A percentile compares a stretch with the other conserved stretches of the same genome.
These are phyloP conservation scores for Gorgonomyces haynaldii DNA, from an alignment of 192 early-diverging fungal species.

Conservation along the genomic window DNA sequence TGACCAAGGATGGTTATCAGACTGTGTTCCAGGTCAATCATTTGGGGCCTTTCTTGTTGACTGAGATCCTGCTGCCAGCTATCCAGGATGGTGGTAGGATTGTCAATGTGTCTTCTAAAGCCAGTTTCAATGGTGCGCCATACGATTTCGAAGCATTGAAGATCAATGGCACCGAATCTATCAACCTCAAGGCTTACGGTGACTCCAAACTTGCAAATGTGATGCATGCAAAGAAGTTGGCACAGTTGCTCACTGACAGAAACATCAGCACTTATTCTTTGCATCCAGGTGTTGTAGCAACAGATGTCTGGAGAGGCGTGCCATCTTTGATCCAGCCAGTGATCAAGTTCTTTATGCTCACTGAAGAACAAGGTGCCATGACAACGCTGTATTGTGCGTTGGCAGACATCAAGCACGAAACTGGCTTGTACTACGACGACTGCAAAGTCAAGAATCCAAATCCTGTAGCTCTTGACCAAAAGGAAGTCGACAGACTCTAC, in stretches of 20 bases:
- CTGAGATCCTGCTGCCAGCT: not conserved
- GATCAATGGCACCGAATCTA: not conserved
- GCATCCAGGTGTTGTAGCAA: constrained; percentile 6
- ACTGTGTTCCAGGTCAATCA: constrained; percentile 1
- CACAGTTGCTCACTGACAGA: not conserved
- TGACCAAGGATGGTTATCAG: constrained; percentile 8
- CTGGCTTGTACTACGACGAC: constrained; percentile 8
- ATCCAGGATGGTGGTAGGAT: not conserved
- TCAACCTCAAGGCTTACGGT: constrained; percentile 1
- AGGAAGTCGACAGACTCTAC: constrained; percentile 2
- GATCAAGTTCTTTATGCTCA: constrained; percentile 9
- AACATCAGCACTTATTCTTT: constrained; percentile 2
- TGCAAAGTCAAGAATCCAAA: not conserved
- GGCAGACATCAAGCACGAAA: not conserved
- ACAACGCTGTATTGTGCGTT: constrained; percentile 8
- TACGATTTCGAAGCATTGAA: not conserved
- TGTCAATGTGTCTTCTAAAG: constrained; percentile 2
- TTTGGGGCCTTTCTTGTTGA: constrained; percentile 5
- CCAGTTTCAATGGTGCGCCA: not conserved
- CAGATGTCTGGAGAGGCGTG: constrained; percentile 9
- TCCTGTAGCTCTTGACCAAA: not conserved
- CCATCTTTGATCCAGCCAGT: not conserved
- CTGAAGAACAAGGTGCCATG: constrained; percentile 12
- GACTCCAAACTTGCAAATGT: constrained; percentile 7
- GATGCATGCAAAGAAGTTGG: constrained; percentile 4